A percentile compares a stretch with the other conserved stretches of the same genome.
phyloP scores from a whole-genome alignment of 208 protist genomes.

The Crithidia bombi region DNA sequence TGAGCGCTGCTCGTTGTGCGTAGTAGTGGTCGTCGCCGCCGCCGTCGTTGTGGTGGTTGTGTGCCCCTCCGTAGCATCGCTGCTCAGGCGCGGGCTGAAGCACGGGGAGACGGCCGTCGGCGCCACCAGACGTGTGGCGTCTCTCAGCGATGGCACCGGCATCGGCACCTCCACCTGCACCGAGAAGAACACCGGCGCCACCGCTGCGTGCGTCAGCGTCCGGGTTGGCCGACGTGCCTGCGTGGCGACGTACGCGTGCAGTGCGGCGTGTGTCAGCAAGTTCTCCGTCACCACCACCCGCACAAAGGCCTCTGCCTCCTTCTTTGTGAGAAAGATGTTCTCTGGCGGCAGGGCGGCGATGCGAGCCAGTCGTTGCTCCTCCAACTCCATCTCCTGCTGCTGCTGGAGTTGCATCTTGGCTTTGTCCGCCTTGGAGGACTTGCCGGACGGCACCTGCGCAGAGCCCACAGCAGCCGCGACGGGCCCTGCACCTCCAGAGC shows the following conservation, averaged over 20 bases:
- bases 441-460: slow-evolving; percentile 22
- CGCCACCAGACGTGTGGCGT: slow-evolving; percentile 23
- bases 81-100: background rate
- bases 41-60: background rate
- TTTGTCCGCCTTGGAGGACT: slow-evolving; percentile 44
- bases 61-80: background rate
- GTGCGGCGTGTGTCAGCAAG: slow-evolving; percentile 59
- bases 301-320: slow-evolving; percentile 52
- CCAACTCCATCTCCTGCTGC: slow-evolving; percentile 63
- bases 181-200: slow-evolving; percentile 23
- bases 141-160: slow-evolving; percentile 41
- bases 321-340: slow-evolving; percentile 68
- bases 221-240: slow-evolving; percentile 6
- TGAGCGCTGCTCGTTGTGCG: background rate
- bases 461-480: background rate
- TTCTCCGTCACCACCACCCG: slow-evolving; percentile 52
- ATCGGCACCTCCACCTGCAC: slow-evolving; percentile 55
- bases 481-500: no score
- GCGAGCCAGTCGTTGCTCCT: slow-evolving; percentile 49
- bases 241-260: slow-evolving; percentile 42
- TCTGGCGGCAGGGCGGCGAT: slow-evolving; percentile 59
- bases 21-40: background rate
- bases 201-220: slow-evolving; percentile 13
- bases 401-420: slow-evolving; percentile 48
- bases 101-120: background rate